Conservation (phyloP, 768 basidiomycete species). For the Xerocomellus chrysenteron region DNA sequence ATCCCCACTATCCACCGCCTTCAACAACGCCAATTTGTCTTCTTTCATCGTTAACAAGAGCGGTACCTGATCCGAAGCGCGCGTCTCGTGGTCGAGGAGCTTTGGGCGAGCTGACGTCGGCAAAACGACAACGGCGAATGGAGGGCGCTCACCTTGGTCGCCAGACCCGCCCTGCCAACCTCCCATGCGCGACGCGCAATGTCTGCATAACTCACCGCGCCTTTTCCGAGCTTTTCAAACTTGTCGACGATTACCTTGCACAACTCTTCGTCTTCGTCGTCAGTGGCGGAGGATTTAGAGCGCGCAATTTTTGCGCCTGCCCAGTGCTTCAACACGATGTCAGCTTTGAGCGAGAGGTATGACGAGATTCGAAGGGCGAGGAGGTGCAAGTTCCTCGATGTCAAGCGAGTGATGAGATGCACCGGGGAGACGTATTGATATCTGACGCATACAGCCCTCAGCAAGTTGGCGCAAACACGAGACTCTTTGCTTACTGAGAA, state of each 20-base stretch:
- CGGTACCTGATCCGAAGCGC: conserved; percentile 90
- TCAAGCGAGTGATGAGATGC: conserved; percentile 78
- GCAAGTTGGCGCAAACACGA: background rate
- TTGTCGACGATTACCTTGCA: conserved; percentile 87
- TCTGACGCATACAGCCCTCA: conserved; percentile 40
- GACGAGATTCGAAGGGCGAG: conserved; percentile 89
- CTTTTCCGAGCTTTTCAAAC: conserved; percentile 77
- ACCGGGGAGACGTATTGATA: conserved; percentile 80
- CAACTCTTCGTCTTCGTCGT: conserved; percentile 72
- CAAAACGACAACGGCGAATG: background rate
- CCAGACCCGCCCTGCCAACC: conserved; percentile 73
- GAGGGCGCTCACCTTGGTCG: conserved; percentile 64
- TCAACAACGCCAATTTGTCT: conserved; percentile 80
- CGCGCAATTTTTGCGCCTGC: conserved; percentile 87
- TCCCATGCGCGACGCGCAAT: conserved; percentile 95
- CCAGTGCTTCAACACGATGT: conserved; percentile 93
- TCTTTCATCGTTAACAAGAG: conserved; percentile 94
- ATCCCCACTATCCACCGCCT: conserved; percentile 93
- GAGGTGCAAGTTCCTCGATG: conserved; percentile 85
- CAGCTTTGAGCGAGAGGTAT: conserved; percentile 79
- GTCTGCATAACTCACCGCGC: conserved; percentile 88
- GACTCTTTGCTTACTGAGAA: conserved; percentile 61
- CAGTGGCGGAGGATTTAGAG: conserved; percentile 60
- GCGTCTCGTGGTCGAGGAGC: conserved; percentile 89
- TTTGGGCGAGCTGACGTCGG: conserved; percentile 27